phyloP scores from a whole-genome alignment of 1,284 basidiomycete genomes.

The Takashimella koratensis region DNA sequence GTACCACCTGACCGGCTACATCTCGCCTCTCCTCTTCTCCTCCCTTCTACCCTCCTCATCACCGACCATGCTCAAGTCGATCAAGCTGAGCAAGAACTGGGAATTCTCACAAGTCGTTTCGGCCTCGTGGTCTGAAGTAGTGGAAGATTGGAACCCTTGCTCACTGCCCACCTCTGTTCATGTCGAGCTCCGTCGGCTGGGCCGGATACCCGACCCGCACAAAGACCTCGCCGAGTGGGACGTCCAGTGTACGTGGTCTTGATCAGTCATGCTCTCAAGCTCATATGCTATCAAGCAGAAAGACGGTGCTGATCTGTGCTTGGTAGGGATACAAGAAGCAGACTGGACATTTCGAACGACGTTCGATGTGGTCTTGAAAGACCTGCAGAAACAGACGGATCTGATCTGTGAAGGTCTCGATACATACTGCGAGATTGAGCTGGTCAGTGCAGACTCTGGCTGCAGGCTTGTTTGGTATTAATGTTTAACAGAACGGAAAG shows the following conservation, averaged over 20 bases:
- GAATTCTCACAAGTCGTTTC: constrained; percentile 25
- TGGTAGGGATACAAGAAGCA: constrained; percentile 75
- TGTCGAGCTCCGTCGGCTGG: constrained; percentile 68
- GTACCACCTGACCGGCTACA: background rate
- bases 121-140: constrained; percentile 12
- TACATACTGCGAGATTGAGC: constrained; percentile 67
- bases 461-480: too few species aligned
- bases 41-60: background rate
- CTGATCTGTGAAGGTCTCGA: constrained; percentile 83
- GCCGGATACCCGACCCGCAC: constrained; percentile 75
- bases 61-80: background rate
- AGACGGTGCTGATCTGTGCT: constrained; percentile 6
- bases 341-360: constrained; percentile 77
- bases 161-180: constrained; percentile 73
- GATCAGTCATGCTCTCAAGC: constrained; percentile 12
- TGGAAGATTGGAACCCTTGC: constrained; percentile 27
- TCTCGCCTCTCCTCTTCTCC: background rate
- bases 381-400: constrained; percentile 56
- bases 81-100: constrained; percentile 13
- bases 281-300: background rate
- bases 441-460: constrained; percentile 65
- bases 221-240: constrained; percentile 75
- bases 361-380: constrained; percentile 56
- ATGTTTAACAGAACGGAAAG: constrained; percentile 59
- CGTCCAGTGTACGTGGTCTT: constrained; percentile 71